These are phyloP conservation scores for Sarocladiaceae sp. DNA, from an alignment of 2,329 filamentous ascomycete species.

Conservation along the genomic window DNA sequence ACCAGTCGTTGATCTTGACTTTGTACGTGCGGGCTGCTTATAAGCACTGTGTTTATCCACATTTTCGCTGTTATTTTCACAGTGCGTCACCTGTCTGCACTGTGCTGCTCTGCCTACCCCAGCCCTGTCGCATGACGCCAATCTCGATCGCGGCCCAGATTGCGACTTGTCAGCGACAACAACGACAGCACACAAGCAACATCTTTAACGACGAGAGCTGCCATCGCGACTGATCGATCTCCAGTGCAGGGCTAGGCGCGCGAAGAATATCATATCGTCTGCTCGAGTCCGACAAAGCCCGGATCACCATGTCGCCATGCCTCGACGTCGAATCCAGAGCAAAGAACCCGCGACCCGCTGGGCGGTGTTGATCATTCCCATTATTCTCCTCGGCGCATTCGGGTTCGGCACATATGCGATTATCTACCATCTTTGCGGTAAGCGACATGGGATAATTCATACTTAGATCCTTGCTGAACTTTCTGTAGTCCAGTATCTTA, in stretches of 20 bases:
- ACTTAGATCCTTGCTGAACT: constrained; percentile 10
- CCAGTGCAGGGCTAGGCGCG: neutral
- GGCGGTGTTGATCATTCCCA: constrained; percentile 58
- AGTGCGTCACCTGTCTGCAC: no score
- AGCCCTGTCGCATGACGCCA: neutral
- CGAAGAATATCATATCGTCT: neutral
- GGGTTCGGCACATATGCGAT: constrained; percentile 70
- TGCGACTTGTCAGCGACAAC: constrained; percentile 1
- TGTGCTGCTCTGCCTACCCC: no score
- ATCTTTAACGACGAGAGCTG: neutral
- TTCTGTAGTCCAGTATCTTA: constrained; percentile 64
- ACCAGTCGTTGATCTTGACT: no score
- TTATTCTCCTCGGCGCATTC: constrained; percentile 61
- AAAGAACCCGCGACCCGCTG: constrained; percentile 25
- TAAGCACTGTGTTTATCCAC: no score
- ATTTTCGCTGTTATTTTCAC: no score
- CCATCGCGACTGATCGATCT: neutral
- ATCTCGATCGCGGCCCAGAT: neutral
- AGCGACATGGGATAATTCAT: constrained; percentile 23
- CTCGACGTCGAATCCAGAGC: constrained; percentile 19
- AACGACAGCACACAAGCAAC: neutral
- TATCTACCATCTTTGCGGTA: constrained; percentile 64
- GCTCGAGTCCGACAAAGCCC: constrained; percentile 10
- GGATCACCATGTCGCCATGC: constrained; percentile 27
- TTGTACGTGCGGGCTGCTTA: no score